phyloP scores from a whole-genome alignment of 305 asterid species.

The Withania somnifera region DNA sequence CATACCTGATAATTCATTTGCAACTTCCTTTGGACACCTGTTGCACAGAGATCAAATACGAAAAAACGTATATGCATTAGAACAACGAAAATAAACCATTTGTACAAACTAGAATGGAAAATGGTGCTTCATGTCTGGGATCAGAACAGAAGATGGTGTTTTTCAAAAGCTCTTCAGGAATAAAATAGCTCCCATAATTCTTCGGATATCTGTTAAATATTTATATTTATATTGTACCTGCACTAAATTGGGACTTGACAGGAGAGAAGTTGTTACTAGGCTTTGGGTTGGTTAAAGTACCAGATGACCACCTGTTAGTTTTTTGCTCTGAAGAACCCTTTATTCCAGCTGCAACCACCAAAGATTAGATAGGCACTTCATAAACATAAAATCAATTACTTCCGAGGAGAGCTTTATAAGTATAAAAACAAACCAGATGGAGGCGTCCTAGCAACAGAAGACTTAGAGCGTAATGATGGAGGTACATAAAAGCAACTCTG shows the following conservation, averaged over 20 bases:
- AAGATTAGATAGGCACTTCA: neutral
- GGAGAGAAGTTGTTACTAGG: slow-evolving; percentile 35
- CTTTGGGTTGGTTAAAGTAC: slow-evolving; percentile 33
- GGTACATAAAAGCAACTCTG: slow-evolving; percentile 67
- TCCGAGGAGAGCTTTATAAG: neutral
- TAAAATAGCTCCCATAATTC: neutral
- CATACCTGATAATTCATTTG: slow-evolving; percentile 66
- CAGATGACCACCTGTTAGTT: slow-evolving; percentile 39
- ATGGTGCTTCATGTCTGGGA: neutral
- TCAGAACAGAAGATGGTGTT: neutral
- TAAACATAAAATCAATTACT: neutral
- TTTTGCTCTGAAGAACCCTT: slow-evolving; percentile 50
- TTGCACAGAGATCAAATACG: neutral
- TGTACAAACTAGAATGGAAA: neutral
- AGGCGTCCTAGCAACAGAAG: slow-evolving; percentile 57
- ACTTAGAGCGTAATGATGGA: slow-evolving; percentile 46
- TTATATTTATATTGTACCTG: slow-evolving; percentile 38
- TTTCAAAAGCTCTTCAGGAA: neutral
- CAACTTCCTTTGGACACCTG: slow-evolving; percentile 92
- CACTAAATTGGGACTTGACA: slow-evolving; percentile 34
- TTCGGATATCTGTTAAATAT: neutral
- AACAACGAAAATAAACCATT: neutral
- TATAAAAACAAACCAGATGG: slow-evolving; percentile 57
- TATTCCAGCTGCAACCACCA: slow-evolving; percentile 45
- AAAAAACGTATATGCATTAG: neutral